A percentile compares a stretch with the other conserved stretches of the same genome.
phyloP scores from a whole-genome alignment of 495 filamentous ascomycete species.

The Penicillium herquei region DNA sequence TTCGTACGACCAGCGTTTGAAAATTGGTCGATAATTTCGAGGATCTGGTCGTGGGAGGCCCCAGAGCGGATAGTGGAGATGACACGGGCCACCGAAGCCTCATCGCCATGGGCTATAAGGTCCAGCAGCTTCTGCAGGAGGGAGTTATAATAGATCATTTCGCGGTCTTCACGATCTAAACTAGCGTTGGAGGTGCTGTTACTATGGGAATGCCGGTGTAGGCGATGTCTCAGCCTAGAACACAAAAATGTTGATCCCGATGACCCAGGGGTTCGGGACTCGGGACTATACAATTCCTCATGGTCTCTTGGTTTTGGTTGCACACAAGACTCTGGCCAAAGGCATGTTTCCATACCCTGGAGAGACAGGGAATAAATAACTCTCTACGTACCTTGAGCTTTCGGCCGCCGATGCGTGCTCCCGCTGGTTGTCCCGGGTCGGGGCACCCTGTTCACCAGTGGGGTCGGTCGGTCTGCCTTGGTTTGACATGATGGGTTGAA shows the following conservation, averaged over 20 bases:
- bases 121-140: slow-evolving; percentile 32
- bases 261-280: neutral
- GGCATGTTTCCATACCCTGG: neutral
- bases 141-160: slow-evolving; percentile 24
- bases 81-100: slow-evolving; percentile 23
- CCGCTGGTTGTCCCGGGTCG: neutral
- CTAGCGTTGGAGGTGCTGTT: neutral
- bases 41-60: slow-evolving; percentile 32
- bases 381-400: neutral
- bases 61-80: slow-evolving; percentile 34
- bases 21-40: slow-evolving; percentile 19
- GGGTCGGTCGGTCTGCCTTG: neutral
- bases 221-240: neutral
- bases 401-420: neutral
- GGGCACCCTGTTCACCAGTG: neutral
- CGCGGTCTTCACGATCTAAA: neutral
- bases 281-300: too few relatives aligned
- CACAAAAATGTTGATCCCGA: neutral
- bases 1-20: neutral
- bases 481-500: neutral
- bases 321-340: neutral
- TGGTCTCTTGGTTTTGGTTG: neutral
- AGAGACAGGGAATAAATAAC: neutral
- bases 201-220: neutral
- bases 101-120: slow-evolving; percentile 26